These are phyloP conservation scores for Dryadomyces quercus-mongolicae DNA, from an alignment of 2,329 filamentous ascomycete genomes.

Conservation along the genomic window DNA sequence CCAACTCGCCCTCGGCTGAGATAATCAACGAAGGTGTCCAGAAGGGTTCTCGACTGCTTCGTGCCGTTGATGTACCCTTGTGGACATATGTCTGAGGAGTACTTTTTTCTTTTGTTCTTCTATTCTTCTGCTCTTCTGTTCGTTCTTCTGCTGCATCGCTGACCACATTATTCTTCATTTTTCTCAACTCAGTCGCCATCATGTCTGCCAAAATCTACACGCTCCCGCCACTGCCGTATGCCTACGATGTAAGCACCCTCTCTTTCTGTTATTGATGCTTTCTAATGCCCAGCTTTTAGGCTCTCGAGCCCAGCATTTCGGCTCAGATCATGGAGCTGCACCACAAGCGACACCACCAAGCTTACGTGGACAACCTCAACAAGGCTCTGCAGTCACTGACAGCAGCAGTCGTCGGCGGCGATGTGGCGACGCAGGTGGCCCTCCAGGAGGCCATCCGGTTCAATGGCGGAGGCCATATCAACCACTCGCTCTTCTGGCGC, in stretches of 20 bases:
- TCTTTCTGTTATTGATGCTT: neutral
- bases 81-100: too few species aligned
- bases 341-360: slow-evolving; percentile 89
- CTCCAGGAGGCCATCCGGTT: slow-evolving; percentile 55
- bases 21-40: neutral
- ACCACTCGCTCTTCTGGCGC: slow-evolving; percentile 59
- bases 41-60: neutral
- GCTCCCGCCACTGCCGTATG: slow-evolving; percentile 19
- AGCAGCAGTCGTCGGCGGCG: slow-evolving; percentile 39
- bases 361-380: slow-evolving; percentile 86
- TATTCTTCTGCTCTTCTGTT: neutral
- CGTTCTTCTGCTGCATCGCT: too few species aligned
- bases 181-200: neutral
- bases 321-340: slow-evolving; percentile 95
- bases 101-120: neutral
- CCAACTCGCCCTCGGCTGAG: neutral
- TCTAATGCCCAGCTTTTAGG: slow-evolving; percentile 9
- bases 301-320: slow-evolving; percentile 58
- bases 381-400: slow-evolving; percentile 60
- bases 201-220: slow-evolving; percentile 14
- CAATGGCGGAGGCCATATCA: slow-evolving; percentile 55
- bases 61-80: too few species aligned
- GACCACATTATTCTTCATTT: neutral
- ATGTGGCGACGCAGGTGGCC: slow-evolving; percentile 46
- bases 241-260: slow-evolving; percentile 18